Conservation (phyloP, 1,284 basidiomycete species). For the Sutorius eximius region DNA sequence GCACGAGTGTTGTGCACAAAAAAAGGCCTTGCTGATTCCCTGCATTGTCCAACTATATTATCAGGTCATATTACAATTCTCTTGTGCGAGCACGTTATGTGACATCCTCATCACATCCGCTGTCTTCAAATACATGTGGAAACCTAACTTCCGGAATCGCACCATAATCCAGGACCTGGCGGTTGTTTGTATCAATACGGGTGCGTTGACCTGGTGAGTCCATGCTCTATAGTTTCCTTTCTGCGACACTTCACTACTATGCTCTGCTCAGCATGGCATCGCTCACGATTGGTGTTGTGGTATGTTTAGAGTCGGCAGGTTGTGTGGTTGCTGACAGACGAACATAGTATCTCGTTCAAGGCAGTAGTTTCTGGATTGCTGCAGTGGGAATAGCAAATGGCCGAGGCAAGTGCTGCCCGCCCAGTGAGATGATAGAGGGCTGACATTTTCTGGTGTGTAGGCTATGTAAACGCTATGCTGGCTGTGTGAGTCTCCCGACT, state of each 20-base stretch:
- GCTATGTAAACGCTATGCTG: conserved; percentile 11
- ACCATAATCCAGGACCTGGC: conserved; percentile 16
- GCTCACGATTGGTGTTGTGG: conserved; percentile 1
- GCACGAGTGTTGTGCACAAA: too few relatives aligned
- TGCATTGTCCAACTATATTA: too few relatives aligned
- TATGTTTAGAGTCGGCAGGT: neutral
- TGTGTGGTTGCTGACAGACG: neutral
- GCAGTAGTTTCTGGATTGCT: neutral
- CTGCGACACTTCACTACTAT: neutral
- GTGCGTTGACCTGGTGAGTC: conserved; percentile 14
- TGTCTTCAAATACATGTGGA: conserved; percentile 19
- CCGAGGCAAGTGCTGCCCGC: neutral
- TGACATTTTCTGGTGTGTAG: neutral
- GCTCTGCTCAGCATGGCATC: conserved; percentile 1
- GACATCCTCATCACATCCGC: conserved; percentile 10
- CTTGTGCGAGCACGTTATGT: neutral
- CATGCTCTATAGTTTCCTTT: too few relatives aligned
- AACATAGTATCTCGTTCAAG: conserved; percentile 10
- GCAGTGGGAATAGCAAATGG: neutral
- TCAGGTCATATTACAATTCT: conserved; percentile 5
- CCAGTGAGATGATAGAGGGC: neutral
- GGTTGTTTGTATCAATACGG: conserved; percentile 11
- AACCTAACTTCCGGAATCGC: conserved; percentile 10
- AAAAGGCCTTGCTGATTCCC: neutral
- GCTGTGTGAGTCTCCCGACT: conserved; percentile 3